Conservation (phyloP, 1,139 yeast genomes). For the Scheffersomyces cryptocercus region DNA sequence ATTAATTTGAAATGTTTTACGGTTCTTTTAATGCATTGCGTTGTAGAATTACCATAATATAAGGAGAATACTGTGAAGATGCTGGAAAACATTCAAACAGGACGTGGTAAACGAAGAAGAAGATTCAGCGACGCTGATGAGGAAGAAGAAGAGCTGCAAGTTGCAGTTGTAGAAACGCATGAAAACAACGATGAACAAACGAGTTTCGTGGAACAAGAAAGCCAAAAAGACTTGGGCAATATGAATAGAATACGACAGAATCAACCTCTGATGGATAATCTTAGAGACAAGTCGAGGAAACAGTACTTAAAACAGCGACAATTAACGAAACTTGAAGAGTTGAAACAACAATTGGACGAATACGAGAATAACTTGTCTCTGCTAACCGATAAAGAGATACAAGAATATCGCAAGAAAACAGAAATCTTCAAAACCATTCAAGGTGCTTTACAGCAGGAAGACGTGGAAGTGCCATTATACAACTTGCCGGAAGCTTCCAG, state of each 20-base stretch:
- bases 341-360: slow-evolving; percentile 42
- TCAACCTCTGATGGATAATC: not conserved
- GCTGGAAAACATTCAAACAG: slow-evolving; percentile 12
- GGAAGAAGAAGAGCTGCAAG: slow-evolving; percentile 15
- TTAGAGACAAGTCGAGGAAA: slow-evolving; percentile 14
- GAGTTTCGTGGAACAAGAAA: slow-evolving; percentile 1
- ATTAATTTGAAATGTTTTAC: not conserved
- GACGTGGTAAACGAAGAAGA: slow-evolving; percentile 21
- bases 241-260: not conserved
- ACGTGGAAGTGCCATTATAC: slow-evolving; percentile 1
- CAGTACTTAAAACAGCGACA: slow-evolving; percentile 36
- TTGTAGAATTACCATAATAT: not conserved
- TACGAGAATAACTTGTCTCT: slow-evolving; percentile 54
- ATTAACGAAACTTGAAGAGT: slow-evolving; percentile 20
- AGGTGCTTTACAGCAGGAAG: slow-evolving; percentile 12
- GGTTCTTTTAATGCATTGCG: not conserved
- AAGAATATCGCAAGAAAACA: slow-evolving; percentile 52
- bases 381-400: slow-evolving; percentile 48
- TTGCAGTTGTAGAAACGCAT: slow-evolving; percentile 41
- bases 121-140: slow-evolving; percentile 15
- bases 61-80: not conserved
- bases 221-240: slow-evolving; percentile 7
- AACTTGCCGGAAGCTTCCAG: slow-evolving; percentile 4
- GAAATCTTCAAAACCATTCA: slow-evolving; percentile 36
- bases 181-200: not conserved